Evolutionary conservation across 768 basidiomycete genomes (phyloP), one percentile per base, ranked within the genome.

Genomic region (Ephemerocybe angulata): DNA sequence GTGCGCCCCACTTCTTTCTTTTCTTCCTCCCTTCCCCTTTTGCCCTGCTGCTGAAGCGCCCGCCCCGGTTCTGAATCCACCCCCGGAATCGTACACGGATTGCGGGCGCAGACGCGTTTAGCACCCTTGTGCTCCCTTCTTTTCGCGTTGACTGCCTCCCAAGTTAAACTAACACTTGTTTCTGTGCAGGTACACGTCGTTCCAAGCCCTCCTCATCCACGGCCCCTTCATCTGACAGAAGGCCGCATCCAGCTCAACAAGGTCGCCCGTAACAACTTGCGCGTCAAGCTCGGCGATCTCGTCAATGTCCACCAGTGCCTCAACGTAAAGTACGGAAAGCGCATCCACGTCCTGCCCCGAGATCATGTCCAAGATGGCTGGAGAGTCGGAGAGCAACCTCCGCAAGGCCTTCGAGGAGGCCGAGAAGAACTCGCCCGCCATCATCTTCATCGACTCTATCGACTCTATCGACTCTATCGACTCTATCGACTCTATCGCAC

Each of bases 281-380:
- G 96, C 52, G 92, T 98, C 63, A 98, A 98, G 77, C 86, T 98
- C 41, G 96, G 90, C 41, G 97, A 98, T 71, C 81, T 98, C 52
- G 93, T 93, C 68, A 91, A 90, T 58, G 94, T 98, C 1, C 95
- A 98, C 70, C 85, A 92, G 64, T 98, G 95, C 69, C 83, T 88
- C 56, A 95, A 98, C 66, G 98, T 98, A 80, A 97, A 98, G 73
- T 99, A 98, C 70, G 97, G 97, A 61, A 98, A 99, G 70, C 88
- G 96, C 53, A 85, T 99, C 37, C 97, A 98, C 68, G 82, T 99
- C 58, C 79, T 99, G 17, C 97, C 97, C 1, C 49, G 97, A 99
- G 73, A 98, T 99, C 70, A 99, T 99, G 97, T 92, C 89, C 63
- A 98, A 99, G 81, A 99, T 99, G 97, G 97, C 97, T 51, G 97